phyloP scores from a whole-genome alignment of 2,329 filamentous ascomycete species.

The Cladophialophora psammophila region DNA sequence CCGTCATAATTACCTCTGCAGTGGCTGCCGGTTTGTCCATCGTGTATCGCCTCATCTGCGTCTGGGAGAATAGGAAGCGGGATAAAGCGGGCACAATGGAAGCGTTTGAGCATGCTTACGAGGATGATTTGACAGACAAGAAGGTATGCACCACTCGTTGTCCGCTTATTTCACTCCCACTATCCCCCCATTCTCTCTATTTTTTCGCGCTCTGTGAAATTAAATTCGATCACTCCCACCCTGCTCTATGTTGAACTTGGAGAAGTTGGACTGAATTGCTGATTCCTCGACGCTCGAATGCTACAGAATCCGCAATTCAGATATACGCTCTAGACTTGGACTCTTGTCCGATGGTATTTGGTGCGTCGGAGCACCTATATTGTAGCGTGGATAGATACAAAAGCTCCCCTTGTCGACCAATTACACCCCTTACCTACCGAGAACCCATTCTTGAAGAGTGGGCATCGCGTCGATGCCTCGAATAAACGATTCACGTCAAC shows the following conservation, averaged over 20 bases:
- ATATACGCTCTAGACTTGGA: conserved; percentile 3
- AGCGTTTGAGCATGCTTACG: conserved; percentile 61
- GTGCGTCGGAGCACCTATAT: background rate
- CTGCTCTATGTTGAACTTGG: background rate
- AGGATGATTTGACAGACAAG: conserved; percentile 60
- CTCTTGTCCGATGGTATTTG: background rate
- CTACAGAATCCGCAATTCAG: conserved; percentile 13
- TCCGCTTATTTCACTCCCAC: too few species aligned
- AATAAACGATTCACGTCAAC: too few species aligned
- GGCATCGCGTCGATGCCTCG: too few species aligned
- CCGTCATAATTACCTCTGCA: conserved; percentile 38
- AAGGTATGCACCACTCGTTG: conserved; percentile 29
- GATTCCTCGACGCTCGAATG: background rate
- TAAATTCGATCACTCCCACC: background rate
- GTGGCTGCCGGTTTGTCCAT: conserved; percentile 42
- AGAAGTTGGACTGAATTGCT: background rate
- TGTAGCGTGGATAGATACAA: background rate
- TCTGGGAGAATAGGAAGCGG: conserved; percentile 40
- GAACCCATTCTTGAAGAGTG: background rate
- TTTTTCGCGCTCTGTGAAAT: background rate
- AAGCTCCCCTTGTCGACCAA: too few species aligned
- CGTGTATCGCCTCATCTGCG: conserved; percentile 31
- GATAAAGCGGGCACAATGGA: conserved; percentile 46
- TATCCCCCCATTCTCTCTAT: background rate
- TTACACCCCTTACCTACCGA: background rate